phyloP scores from a whole-genome alignment of 2,329 filamentous ascomycete species.

The Huntiella savannae region DNA sequence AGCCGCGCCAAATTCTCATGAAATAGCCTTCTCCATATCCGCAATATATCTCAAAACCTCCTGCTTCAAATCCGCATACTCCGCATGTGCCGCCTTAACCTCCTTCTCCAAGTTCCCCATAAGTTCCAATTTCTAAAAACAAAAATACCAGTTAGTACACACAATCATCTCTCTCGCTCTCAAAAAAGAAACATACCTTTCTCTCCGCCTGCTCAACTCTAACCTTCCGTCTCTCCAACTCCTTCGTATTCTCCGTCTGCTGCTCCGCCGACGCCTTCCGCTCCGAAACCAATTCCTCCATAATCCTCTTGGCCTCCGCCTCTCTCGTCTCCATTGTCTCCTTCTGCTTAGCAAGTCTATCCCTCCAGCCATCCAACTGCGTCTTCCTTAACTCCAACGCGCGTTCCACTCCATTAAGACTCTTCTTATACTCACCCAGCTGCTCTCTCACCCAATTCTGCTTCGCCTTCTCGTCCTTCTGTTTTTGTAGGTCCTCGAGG shows the following conservation, averaged over 20 bases:
- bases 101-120: slow-evolving; percentile 96
- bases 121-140: slow-evolving; percentile 70
- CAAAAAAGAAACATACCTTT: slow-evolving; percentile 45
- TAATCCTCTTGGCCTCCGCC: slow-evolving; percentile 61
- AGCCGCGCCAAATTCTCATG: neutral
- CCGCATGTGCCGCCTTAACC: slow-evolving; percentile 72
- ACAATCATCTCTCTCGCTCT: neutral
- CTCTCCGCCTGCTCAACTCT: slow-evolving; percentile 96
- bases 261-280: slow-evolving; percentile 73
- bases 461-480: slow-evolving; percentile 73
- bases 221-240: slow-evolving; percentile 83
- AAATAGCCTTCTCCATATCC: slow-evolving; percentile 88
- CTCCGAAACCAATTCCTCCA: slow-evolving; percentile 69
- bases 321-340: slow-evolving; percentile 68
- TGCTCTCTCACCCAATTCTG: slow-evolving; percentile 71
- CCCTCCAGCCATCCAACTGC: slow-evolving; percentile 69
- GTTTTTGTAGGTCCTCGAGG: slow-evolving; percentile 62
- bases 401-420: slow-evolving; percentile 77
- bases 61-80: slow-evolving; percentile 93
- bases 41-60: slow-evolving; percentile 96
- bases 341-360: slow-evolving; percentile 68
- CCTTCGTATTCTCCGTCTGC: slow-evolving; percentile 65
- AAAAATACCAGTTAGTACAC: slow-evolving; percentile 8
- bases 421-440: slow-evolving; percentile 71
- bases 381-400: slow-evolving; percentile 68